Evolutionary conservation across 2,329 filamentous ascomycete genomes (phyloP).

Genomic region (Gremmenia infestans): DNA sequence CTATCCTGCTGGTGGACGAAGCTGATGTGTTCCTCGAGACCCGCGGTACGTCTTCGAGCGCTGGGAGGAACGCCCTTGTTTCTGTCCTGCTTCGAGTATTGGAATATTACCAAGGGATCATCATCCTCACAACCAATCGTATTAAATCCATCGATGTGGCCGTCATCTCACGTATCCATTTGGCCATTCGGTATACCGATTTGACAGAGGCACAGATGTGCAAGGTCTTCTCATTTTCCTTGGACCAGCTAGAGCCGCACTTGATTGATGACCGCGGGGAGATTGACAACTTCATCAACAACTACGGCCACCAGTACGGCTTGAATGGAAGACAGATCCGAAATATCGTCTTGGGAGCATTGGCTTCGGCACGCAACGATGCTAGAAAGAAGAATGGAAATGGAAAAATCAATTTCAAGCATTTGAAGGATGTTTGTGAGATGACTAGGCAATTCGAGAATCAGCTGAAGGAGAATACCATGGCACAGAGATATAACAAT

Average conservation of each 20-base stretch:
- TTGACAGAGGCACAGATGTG: slow-evolving; percentile 3
- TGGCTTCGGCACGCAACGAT: neutral
- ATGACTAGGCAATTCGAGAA: neutral
- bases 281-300: neutral
- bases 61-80: slow-evolving; percentile 6
- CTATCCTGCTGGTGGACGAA: slow-evolving; percentile 8
- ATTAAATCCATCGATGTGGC: slow-evolving; percentile 34
- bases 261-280: neutral
- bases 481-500: neutral
- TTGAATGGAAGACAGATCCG: slow-evolving; percentile 4
- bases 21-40: slow-evolving; percentile 10
- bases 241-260: neutral
- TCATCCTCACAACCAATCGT: slow-evolving; percentile 37
- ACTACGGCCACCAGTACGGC: neutral
- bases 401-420: neutral
- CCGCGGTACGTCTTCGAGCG: neutral
- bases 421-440: neutral
- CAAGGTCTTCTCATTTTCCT: neutral
- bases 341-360: neutral
- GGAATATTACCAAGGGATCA: slow-evolving; percentile 36
- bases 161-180: slow-evolving; percentile 31
- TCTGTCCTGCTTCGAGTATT: slow-evolving; percentile 33
- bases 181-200: slow-evolving; percentile 25
- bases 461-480: neutral
- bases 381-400: neutral